These are phyloP conservation scores for Exophiala dermatitidis DNA, from an alignment of 2,329 filamentous ascomycete genomes.

Conservation along the genomic window DNA sequence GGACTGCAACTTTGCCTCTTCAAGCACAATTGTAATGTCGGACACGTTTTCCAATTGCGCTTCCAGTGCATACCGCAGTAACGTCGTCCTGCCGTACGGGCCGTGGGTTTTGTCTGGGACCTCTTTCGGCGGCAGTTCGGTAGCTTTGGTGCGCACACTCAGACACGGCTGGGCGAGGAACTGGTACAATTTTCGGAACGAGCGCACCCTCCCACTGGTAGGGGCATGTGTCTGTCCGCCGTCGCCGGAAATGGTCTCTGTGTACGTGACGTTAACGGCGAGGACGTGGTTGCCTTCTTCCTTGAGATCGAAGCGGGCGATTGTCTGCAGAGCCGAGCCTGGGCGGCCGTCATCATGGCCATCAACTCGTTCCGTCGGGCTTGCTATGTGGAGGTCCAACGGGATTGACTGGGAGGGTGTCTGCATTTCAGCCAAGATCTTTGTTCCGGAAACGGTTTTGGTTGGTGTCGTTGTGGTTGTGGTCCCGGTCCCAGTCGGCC, in stretches of 20 bases:
- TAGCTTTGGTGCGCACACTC: conserved; percentile 84
- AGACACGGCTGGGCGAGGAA: conserved; percentile 88
- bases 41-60: conserved; percentile 94
- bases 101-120: conserved; percentile 41
- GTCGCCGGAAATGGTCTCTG: conserved; percentile 58
- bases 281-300: conserved; percentile 93
- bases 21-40: conserved; percentile 72
- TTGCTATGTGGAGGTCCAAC: conserved; percentile 46
- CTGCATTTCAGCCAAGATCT: conserved; percentile 90
- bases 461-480: conserved; percentile 29
- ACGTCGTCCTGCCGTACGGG: conserved; percentile 38
- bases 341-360: too few relatives aligned
- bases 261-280: conserved; percentile 89
- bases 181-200: conserved; percentile 92
- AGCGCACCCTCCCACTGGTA: conserved; percentile 60
- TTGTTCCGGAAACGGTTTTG: conserved; percentile 62
- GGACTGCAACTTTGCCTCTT: conserved; percentile 35
- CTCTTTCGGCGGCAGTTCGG: conserved; percentile 48
- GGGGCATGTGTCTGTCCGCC: conserved; percentile 33
- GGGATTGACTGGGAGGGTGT: conserved; percentile 68
- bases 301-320: conserved; percentile 79
- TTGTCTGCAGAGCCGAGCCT: conserved; percentile 67
- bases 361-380: conserved; percentile 1
- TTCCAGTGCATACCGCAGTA: conserved; percentile 66
- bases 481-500: too few relatives aligned